These are phyloP conservation scores for Talaromyces rugulosus DNA, from an alignment of 2,329 filamentous ascomycete genomes.

Conservation along the genomic window DNA sequence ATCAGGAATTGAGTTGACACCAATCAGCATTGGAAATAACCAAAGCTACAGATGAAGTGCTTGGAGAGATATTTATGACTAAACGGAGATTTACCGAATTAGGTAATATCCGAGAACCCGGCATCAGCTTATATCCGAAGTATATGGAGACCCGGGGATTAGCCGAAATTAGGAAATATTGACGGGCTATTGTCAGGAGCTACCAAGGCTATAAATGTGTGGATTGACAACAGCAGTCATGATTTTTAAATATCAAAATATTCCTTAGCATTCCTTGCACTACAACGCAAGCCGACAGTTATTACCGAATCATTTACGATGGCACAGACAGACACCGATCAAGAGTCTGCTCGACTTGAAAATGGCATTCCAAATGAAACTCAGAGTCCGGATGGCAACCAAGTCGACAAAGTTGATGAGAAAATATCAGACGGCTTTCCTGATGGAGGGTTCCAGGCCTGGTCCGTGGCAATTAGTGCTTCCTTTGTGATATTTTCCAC, in stretches of 20 bases:
- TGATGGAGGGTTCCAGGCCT: constrained; percentile 21
- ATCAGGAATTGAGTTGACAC: neutral
- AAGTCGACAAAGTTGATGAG: neutral
- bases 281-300: neutral
- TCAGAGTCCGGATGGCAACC: neutral
- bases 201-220: neutral
- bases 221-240: neutral
- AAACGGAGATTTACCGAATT: neutral
- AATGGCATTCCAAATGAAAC: neutral
- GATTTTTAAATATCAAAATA: neutral
- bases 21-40: neutral
- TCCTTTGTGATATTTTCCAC: constrained; percentile 32
- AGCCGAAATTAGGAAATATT: neutral
- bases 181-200: neutral
- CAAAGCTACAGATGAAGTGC: neutral
- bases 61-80: neutral
- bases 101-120: neutral
- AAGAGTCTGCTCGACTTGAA: neutral
- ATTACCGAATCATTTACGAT: neutral
- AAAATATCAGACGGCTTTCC: constrained; percentile 12
- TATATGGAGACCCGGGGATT: neutral
- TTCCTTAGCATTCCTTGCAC: neutral
- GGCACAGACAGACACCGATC: neutral
- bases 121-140: neutral
- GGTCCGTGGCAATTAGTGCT: constrained; percentile 22